Conservation (phyloP, 2,329 filamentous ascomycete genomes). For the Fusarium chlamydosporum region DNA sequence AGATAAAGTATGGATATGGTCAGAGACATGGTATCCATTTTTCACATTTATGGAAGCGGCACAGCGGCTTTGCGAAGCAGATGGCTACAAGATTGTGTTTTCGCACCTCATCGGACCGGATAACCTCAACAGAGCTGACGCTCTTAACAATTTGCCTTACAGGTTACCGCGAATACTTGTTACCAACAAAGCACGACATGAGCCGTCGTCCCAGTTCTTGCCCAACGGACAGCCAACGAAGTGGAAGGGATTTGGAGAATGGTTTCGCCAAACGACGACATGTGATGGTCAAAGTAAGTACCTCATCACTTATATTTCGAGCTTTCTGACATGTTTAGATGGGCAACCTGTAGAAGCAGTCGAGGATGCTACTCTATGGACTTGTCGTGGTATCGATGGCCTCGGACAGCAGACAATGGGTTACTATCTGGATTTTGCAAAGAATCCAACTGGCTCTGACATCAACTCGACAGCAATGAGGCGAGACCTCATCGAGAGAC, state of each 20-base stretch:
- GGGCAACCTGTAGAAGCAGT: background rate
- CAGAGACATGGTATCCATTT: slow-evolving; percentile 12
- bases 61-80: background rate
- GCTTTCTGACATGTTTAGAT: background rate
- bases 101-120: slow-evolving; percentile 6
- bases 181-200: background rate
- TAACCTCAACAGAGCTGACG: background rate
- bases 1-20: slow-evolving; percentile 7
- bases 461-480: slow-evolving; percentile 9
- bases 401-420: background rate
- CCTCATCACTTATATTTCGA: background rate
- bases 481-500: background rate
- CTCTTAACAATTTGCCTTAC: slow-evolving; percentile 2
- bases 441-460: slow-evolving; percentile 2
- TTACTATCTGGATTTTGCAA: slow-evolving; percentile 3
- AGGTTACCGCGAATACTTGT: background rate
- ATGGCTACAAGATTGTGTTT: background rate
- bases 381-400: background rate
- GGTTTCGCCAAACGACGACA: background rate
- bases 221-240: background rate
- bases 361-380: background rate
- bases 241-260: background rate
- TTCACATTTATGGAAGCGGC: background rate
- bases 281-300: background rate
- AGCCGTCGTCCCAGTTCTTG: background rate